Percentiles rank a stretch among this genome's conserved stretches.
phyloP scores from a whole-genome alignment of 2,329 filamentous ascomycete species.

The Aspergillus uvarum region DNA sequence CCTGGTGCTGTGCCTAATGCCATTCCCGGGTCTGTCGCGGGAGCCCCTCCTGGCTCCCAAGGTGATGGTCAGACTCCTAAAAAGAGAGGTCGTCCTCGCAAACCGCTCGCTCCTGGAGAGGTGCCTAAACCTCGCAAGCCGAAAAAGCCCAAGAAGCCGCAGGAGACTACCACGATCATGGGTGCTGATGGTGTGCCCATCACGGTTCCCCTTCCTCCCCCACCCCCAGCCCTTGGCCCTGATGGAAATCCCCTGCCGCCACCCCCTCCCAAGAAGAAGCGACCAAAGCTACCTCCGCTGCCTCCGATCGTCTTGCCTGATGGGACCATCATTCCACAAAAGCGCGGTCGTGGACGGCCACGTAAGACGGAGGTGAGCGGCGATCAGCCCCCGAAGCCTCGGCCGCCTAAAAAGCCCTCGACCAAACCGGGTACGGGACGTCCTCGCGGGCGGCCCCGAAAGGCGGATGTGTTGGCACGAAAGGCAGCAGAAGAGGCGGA shows the following conservation, averaged over 20 bases:
- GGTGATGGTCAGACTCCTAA: conserved; percentile 8
- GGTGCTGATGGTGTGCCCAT: conserved; percentile 6
- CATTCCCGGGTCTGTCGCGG: background rate
- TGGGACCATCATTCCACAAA: conserved; percentile 20
- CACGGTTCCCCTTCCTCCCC: conserved; percentile 7
- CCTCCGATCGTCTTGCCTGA: conserved; percentile 16
- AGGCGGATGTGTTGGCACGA: conserved; percentile 32
- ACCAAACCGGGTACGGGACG: conserved; percentile 30
- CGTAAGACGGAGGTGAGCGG: conserved; percentile 23
- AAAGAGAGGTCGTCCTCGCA: conserved; percentile 35
- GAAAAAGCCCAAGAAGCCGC: conserved; percentile 19
- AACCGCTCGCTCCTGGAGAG: conserved; percentile 20
- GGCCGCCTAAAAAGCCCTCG: conserved; percentile 23
- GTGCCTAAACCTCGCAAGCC: conserved; percentile 18
- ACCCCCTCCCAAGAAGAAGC: background rate
- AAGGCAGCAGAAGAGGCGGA: conserved; percentile 26
- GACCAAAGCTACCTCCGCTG: background rate
- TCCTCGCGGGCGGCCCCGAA: conserved; percentile 35
- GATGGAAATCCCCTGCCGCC: background rate
- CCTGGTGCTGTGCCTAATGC: background rate
- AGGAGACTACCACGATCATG: conserved; percentile 22
- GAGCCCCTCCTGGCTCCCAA: conserved; percentile 2
- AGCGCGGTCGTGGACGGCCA: conserved; percentile 26
- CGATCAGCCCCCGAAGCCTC: conserved; percentile 22
- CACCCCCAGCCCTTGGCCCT: conserved; percentile 11